phyloP scores from a whole-genome alignment of 495 filamentous ascomycete genomes.

The Podospora bellae-mahoneyi region DNA sequence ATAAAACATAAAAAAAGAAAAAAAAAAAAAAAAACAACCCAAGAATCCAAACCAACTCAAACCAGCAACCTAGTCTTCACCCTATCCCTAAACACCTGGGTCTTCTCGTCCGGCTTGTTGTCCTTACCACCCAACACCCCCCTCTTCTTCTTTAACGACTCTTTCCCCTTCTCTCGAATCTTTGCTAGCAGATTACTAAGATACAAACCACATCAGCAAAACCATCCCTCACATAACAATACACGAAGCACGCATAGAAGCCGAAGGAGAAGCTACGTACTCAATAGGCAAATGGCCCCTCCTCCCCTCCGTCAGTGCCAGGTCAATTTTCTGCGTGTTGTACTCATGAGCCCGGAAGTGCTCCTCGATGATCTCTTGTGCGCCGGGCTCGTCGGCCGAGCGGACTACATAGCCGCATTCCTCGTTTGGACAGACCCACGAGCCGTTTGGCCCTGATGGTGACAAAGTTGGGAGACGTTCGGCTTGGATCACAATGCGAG shows the following conservation, averaged over 20 bases:
- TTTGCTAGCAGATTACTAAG: background rate
- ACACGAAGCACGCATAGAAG: constrained; percentile 2
- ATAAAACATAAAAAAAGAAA: too few species aligned
- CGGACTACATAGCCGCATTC: constrained; percentile 63
- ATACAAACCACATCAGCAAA: background rate
- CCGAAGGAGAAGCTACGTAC: constrained; percentile 43
- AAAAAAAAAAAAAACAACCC: background rate
- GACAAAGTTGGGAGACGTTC: constrained; percentile 45
- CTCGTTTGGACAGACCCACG: constrained; percentile 67
- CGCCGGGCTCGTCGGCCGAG: constrained; percentile 53
- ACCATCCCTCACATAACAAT: background rate
- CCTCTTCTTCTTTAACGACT: background rate
- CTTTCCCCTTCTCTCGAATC: background rate
- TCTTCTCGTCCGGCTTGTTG: background rate
- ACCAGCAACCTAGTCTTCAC: background rate
- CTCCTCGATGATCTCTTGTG: constrained; percentile 56
- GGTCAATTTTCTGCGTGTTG: constrained; percentile 53
- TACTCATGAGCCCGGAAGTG: constrained; percentile 67
- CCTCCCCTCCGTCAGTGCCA: constrained; percentile 51
- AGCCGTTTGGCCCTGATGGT: constrained; percentile 55
- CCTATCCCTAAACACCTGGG: background rate
- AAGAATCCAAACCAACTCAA: background rate
- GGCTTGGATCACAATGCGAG: constrained; percentile 41
- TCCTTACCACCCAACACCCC: background rate
- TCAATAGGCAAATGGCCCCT: constrained; percentile 55